A percentile compares a stretch with the other conserved stretches of the same genome.
phyloP scores from a whole-genome alignment of 2,329 filamentous ascomycete genomes.

The Penicillium sp. region DNA sequence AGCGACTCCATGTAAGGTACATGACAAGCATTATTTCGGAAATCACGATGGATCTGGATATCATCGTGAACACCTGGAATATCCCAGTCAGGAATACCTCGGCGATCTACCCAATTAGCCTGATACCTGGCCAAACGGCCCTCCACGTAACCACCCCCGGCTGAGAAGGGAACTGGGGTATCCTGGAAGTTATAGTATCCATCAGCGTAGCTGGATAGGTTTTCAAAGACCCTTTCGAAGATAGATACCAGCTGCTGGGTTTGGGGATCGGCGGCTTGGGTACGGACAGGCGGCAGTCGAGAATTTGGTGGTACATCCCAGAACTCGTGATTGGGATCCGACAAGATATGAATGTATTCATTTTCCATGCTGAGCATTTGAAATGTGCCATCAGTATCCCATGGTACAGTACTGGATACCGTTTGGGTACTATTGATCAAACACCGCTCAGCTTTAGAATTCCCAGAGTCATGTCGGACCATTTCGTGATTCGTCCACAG shows the following conservation, averaged over 20 bases:
- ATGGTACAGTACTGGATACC: background rate
- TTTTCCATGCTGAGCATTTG: background rate
- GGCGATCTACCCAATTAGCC: background rate
- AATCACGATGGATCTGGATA: background rate
- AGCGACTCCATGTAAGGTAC: conserved; percentile 3
- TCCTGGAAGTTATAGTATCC: conserved; percentile 7
- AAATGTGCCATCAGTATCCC: background rate
- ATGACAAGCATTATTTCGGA: background rate
- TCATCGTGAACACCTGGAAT: background rate
- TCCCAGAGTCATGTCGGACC: background rate
- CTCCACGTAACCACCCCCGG: background rate
- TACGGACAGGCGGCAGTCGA: background rate
- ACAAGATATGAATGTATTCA: background rate
- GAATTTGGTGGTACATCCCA: background rate
- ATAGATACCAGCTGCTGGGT: background rate
- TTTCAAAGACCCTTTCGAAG: background rate
- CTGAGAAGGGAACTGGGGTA: background rate
- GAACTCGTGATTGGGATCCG: background rate
- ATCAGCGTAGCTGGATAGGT: background rate
- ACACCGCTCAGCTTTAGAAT: background rate
- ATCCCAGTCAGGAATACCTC: background rate
- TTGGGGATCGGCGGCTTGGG: background rate
- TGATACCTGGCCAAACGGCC: background rate
- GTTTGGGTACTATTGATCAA: too few relatives aligned
- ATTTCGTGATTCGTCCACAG: background rate